Base-by-base conservation (phyloP, 2,329 filamentous ascomycete genomes). In the Colletotrichum sp. region DNA sequence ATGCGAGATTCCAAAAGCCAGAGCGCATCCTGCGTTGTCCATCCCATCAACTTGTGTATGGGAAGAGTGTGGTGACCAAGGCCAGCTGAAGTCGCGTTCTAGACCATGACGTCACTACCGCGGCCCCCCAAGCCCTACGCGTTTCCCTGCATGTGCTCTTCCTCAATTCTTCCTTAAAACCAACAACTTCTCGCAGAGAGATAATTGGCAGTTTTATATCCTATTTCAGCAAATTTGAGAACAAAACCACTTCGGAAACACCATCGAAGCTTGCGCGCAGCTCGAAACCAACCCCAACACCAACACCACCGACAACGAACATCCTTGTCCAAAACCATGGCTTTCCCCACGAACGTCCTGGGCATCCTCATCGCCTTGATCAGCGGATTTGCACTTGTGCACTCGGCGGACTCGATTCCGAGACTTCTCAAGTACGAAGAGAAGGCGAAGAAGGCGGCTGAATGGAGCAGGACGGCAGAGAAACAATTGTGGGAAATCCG, bases 351-450 rank as follows among this genome's bases (percentile, higher is more conserved):
- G 13, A 74, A 68, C 48, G 16, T 78, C 16, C 58, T 79, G 55
- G 55, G 75, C 55, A 34, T 77, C 3, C 73, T 76, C 60, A 65
- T 79, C 71, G 72, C 75, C 30, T 30, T 78, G 38, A 52, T 79
- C 68, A 82, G 80, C 68, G 77, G 67, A 64, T 81, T 78, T 69
- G 78, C 78, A 7, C 68, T 80, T 28, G 72, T 55, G 9, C 75
- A 80, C 36, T 82, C 81, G 21, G 36, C 74, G 8, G 73, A 77
- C 34, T 82, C 81, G 5, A 82, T 82, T 55, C 76, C 79, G 8
- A 81, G 80, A 63, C 78, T 83, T 18, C 79, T 71, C 16, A 80
- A 77, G 24, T 83, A 83, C 77, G 81, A 83, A 64, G 70, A 72
- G 6, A 80, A 81, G 26, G 81, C 79, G 26, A 72, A 82, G 66